These are phyloP conservation scores for Podospora comata DNA, from an alignment of 495 filamentous ascomycete species.

Conservation along the genomic window DNA sequence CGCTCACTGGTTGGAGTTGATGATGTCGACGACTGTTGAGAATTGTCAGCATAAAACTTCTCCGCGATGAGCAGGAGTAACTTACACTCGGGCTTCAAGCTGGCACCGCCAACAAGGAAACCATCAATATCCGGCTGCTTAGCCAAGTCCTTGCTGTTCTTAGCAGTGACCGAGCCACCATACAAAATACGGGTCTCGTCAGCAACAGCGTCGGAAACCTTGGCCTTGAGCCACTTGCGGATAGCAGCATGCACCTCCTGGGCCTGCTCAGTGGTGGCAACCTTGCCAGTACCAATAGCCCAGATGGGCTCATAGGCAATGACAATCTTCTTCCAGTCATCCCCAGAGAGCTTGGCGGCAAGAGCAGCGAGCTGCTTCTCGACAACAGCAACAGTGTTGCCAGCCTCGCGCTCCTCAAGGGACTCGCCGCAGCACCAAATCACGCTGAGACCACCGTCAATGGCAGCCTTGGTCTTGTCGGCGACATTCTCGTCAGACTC, in stretches of 20 bases:
- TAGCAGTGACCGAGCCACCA: slow-evolving; percentile 93
- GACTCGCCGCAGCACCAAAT: slow-evolving; percentile 97
- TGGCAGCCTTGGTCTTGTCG: slow-evolving; percentile 84
- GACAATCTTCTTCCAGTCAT: slow-evolving; percentile 91
- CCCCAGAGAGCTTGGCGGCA: slow-evolving; percentile 55
- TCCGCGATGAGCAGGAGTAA: slow-evolving; percentile 19
- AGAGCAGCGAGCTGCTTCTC: slow-evolving; percentile 72
- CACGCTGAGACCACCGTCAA: slow-evolving; percentile 81
- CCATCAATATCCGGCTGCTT: slow-evolving; percentile 94
- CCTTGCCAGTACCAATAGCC: slow-evolving; percentile 98
- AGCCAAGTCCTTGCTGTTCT: slow-evolving; percentile 93
- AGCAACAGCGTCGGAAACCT: slow-evolving; percentile 66
- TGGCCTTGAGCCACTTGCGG: slow-evolving; percentile 77
- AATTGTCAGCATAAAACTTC: no score
- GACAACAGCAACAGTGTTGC: slow-evolving; percentile 87
- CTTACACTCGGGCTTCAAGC: slow-evolving; percentile 96
- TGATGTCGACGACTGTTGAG: slow-evolving; percentile 55
- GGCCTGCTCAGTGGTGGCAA: slow-evolving; percentile 87
- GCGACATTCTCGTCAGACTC: slow-evolving; percentile 86
- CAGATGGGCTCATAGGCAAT: slow-evolving; percentile 99
- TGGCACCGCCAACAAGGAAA: slow-evolving; percentile 96
- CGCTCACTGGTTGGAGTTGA: slow-evolving; percentile 52
- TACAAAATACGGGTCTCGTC: slow-evolving; percentile 88
- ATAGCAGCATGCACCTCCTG: slow-evolving; percentile 94
- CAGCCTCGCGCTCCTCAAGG: slow-evolving; percentile 83